A percentile compares a stretch with the other conserved stretches of the same genome.
phyloP scores from a whole-genome alignment of 139 green algal species.

The Tetradesmus lagerheimii region DNA sequence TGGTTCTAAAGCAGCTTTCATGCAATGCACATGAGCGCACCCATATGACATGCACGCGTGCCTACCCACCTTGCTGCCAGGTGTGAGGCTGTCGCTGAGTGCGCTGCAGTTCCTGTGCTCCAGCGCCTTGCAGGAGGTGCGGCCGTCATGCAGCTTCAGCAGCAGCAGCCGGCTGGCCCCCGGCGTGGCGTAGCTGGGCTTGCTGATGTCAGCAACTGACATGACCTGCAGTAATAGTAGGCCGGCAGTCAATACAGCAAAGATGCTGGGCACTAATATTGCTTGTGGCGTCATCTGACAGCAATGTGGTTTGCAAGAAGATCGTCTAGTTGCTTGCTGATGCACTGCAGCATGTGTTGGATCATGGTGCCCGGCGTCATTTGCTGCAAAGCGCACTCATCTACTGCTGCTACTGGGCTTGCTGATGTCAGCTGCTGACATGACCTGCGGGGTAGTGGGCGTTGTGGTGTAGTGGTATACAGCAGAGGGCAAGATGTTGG shows the following conservation, averaged over 20 bases:
- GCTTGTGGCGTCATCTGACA: too few relatives aligned
- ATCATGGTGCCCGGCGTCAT: too few relatives aligned
- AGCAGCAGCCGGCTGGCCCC: slow-evolving; percentile 32
- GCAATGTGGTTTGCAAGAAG: too few relatives aligned
- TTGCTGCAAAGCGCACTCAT: too few relatives aligned
- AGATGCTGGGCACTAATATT: too few relatives aligned
- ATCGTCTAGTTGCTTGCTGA: too few relatives aligned
- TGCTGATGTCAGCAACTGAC: slow-evolving; percentile 43
- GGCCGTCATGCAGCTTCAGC: slow-evolving; percentile 56
- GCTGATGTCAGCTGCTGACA: slow-evolving; percentile 38
- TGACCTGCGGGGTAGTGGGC: not conserved
- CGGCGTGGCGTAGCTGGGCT: slow-evolving; percentile 38
- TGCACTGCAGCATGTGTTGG: too few relatives aligned
- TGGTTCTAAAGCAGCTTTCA: too few relatives aligned
- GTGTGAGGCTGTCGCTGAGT: slow-evolving; percentile 50
- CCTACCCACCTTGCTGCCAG: slow-evolving; percentile 30
- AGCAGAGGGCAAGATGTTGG: not conserved
- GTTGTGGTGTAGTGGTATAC: not conserved
- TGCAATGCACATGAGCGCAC: too few relatives aligned
- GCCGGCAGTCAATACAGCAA: not conserved
- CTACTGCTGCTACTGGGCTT: too few relatives aligned
- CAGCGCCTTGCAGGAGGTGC: slow-evolving; percentile 42
- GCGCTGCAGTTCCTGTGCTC: slow-evolving; percentile 38
- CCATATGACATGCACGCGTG: too few relatives aligned
- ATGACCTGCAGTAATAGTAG: slow-evolving; percentile 12